These are phyloP conservation scores for Chlorella sorokiniana DNA, from an alignment of 139 green algal genomes.

Conservation along the genomic window DNA sequence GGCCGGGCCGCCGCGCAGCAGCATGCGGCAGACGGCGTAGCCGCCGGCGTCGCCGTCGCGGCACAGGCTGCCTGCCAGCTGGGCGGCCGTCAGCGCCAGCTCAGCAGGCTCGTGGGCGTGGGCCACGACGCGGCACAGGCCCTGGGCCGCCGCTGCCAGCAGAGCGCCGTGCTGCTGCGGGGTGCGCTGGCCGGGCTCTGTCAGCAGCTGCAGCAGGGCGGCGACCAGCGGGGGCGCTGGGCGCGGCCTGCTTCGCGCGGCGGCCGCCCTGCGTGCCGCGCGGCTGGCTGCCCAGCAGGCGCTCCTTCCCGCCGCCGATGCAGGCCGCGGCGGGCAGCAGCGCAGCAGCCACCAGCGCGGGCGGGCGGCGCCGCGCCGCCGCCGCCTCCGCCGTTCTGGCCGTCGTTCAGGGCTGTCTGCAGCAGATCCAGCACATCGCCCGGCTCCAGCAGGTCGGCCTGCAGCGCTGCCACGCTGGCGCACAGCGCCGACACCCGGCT, in stretches of 20 bases:
- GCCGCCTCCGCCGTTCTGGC: neutral
- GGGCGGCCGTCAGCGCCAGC: neutral
- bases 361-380: neutral
- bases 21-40: neutral
- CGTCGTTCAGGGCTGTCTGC: neutral
- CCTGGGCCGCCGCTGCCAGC: neutral
- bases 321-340: constrained; percentile 27
- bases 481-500: neutral
- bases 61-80: neutral
- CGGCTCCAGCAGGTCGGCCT: constrained; percentile 14
- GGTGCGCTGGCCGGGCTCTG: neutral
- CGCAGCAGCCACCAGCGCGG: neutral
- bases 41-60: neutral
- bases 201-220: constrained; percentile 10
- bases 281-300: neutral
- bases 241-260: neutral
- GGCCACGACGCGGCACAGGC: constrained; percentile 19
- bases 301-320: neutral
- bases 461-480: constrained; percentile 6
- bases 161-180: neutral
- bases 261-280: constrained; percentile 10
- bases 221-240: neutral
- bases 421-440: constrained; percentile 7
- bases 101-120: neutral
- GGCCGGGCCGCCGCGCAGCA: neutral